Conservation (phyloP, 805 yeast species). For the Metschnikowia sp. region DNA sequence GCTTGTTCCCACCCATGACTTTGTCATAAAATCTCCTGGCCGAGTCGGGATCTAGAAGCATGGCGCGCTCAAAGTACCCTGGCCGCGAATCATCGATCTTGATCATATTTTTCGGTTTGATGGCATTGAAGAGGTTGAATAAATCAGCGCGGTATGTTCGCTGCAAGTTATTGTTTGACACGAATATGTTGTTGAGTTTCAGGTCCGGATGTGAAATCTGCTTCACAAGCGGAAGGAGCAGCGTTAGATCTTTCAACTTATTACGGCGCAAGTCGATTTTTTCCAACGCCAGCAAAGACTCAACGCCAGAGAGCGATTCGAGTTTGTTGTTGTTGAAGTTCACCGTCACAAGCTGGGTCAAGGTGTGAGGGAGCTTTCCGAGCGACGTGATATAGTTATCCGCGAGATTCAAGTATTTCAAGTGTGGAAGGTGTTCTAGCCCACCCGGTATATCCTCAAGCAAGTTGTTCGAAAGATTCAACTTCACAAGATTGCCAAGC, state of each 20-base stretch:
- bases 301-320: conserved; percentile 41
- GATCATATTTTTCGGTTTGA: conserved; percentile 43
- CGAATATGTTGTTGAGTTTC: conserved; percentile 40
- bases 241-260: conserved; percentile 30
- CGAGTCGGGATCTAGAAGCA: conserved; percentile 48
- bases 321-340: conserved; percentile 51
- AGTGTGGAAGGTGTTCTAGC: conserved; percentile 42
- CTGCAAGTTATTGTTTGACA: conserved; percentile 40
- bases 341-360: conserved; percentile 39
- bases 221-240: conserved; percentile 34
- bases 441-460: conserved; percentile 52
- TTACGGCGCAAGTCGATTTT: conserved; percentile 55
- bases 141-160: conserved; percentile 51
- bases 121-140: conserved; percentile 55
- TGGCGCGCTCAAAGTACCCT: conserved; percentile 57
- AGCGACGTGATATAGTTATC: conserved; percentile 39
- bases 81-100: conserved; percentile 60
- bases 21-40: conserved; percentile 43
- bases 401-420: conserved; percentile 45
- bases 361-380: conserved; percentile 31
- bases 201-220: conserved; percentile 28
- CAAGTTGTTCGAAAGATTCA: conserved; percentile 56
- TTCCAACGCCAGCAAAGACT: conserved; percentile 40
- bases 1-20: conserved; percentile 21
- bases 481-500: conserved; percentile 36